A percentile compares a stretch with the other conserved stretches of the same genome.
Evolutionary conservation across 2,329 filamentous ascomycete genomes (phyloP).

Genomic region (Mycosphaerella sp.): DNA sequence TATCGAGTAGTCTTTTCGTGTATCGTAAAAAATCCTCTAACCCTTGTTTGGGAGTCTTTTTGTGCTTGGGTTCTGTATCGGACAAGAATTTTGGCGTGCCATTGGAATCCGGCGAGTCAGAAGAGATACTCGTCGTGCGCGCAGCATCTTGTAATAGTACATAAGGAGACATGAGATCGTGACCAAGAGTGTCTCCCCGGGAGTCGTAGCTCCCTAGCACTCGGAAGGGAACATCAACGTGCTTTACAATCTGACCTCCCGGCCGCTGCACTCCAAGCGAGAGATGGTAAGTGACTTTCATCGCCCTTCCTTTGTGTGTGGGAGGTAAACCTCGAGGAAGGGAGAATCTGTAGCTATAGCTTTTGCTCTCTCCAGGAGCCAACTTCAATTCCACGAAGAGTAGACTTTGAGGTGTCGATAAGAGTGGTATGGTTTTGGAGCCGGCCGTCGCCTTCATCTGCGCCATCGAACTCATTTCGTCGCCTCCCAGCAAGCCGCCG

Average conservation of each 20-base stretch:
- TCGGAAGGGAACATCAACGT: slow-evolving; percentile 88
- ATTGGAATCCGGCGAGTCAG: slow-evolving; percentile 11
- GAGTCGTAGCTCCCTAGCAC: slow-evolving; percentile 89
- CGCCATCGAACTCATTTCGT: slow-evolving; percentile 85
- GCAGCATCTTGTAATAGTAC: slow-evolving; percentile 82
- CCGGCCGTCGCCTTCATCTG: slow-evolving; percentile 88
- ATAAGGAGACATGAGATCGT: slow-evolving; percentile 92
- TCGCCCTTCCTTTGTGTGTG: slow-evolving; percentile 81
- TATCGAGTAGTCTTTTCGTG: slow-evolving; percentile 65
- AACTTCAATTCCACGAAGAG: slow-evolving; percentile 89
- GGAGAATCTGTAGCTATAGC: slow-evolving; percentile 79
- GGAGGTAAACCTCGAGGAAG: slow-evolving; percentile 86
- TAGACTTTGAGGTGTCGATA: slow-evolving; percentile 94
- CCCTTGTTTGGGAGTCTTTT: slow-evolving; percentile 28
- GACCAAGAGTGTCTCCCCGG: slow-evolving; percentile 79
- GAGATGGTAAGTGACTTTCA: slow-evolving; percentile 88
- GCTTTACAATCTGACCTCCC: slow-evolving; percentile 72
- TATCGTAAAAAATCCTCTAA: slow-evolving; percentile 66
- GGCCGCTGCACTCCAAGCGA: slow-evolving; percentile 87
- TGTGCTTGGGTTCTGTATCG: slow-evolving; percentile 32
- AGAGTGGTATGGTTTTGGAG: slow-evolving; percentile 77
- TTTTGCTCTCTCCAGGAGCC: slow-evolving; percentile 78
- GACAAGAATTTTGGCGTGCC: slow-evolving; percentile 16
- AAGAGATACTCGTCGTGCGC: slow-evolving; percentile 40
- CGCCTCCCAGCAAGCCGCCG: slow-evolving; percentile 75